A percentile compares a stretch with the other conserved stretches of the same genome.
Conservation (phyloP, 139 green algal species). For the Deuterostichococcus epilithicus region DNA sequence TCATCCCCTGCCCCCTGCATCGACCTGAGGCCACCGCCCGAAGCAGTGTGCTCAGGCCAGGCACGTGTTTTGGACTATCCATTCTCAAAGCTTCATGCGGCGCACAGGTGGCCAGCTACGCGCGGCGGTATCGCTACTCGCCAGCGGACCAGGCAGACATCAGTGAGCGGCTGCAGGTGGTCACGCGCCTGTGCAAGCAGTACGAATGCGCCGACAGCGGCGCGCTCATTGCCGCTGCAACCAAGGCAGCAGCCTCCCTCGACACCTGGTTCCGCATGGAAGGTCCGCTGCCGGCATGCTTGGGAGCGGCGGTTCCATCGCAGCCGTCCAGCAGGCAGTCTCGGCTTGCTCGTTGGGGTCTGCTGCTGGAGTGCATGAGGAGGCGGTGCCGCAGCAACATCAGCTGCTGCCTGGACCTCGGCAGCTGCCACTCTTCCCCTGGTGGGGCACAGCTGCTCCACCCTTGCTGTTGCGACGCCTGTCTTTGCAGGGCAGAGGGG, state of each 20-base stretch:
- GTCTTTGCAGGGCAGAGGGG: conserved; percentile 31
- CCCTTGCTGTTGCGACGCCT: too few species aligned
- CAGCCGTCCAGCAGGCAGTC: too few species aligned
- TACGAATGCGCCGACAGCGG: conserved; percentile 34
- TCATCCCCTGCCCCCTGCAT: too few species aligned
- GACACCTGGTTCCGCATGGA: conserved; percentile 51
- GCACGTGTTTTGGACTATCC: too few species aligned
- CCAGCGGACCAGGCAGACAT: conserved; percentile 43
- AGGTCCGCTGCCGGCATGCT: conserved; percentile 20
- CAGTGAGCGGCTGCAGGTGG: conserved; percentile 20
- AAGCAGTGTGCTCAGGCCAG: too few species aligned
- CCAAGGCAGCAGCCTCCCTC: conserved; percentile 31
- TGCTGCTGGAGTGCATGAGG: too few species aligned
- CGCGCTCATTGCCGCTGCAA: conserved; percentile 49
- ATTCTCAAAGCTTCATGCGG: too few species aligned
- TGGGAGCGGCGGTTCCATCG: too few species aligned
- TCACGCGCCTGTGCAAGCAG: conserved; percentile 34
- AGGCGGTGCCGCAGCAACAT: too few species aligned
- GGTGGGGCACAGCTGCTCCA: too few species aligned
- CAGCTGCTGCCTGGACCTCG: background rate
- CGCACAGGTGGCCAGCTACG: conserved; percentile 33
- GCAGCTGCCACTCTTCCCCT: background rate
- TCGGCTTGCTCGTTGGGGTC: too few species aligned
- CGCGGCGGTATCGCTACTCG: conserved; percentile 31
- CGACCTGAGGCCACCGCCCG: too few species aligned